Base-by-base conservation (phyloP, 306 rosid species). In the Phaseolus lunatus region DNA sequence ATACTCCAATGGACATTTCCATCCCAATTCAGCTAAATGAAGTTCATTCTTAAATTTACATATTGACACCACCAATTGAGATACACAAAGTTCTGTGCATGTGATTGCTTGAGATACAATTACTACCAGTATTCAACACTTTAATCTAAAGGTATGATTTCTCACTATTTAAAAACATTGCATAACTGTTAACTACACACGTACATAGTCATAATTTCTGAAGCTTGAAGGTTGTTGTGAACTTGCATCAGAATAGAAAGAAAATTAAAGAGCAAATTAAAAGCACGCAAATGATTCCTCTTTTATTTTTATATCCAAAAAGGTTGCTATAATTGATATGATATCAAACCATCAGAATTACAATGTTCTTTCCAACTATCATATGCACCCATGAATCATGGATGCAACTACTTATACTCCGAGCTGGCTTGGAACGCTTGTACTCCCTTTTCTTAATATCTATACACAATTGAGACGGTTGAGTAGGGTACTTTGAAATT, bases 301-400 rank as follows among this genome's bases (percentile, higher is more conserved):
- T 4, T 43, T 43, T 43, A 20, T 14, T 22, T 67, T 43, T 41
- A 41, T 6, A 31, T 12, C 23, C 61, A 44, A 59, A n/a, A 58
- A 75, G 61, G n/a, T 61, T 75, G 22, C 48, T 27, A 19, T 19
- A 20, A 19, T 5, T 33, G 49, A 64, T 39, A 65, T 33, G 37
- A 76, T 39, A 65, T 37, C 80, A 50, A 23, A 65, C 43, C 31
- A 65, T 76, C 64, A 5, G 44, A 20, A 50, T 16, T 31, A 64
- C 53, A 76, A 22, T 33, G 50, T 64, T 33, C 50, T 76, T 67
- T 52, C 44, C 20, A 39, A 39, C 23, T 27, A 53, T 20, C 72
- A 37, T 77, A 41, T 19, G 6, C n/a, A 47, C 43, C 16, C 72
- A 14, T 19, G 59, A 48, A 8, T 29, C 45, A 31, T 6, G 64